These are phyloP conservation scores for Apophysomyces ossiformis DNA, from an alignment of 371 early-diverging fungal species.

Conservation along the genomic window DNA sequence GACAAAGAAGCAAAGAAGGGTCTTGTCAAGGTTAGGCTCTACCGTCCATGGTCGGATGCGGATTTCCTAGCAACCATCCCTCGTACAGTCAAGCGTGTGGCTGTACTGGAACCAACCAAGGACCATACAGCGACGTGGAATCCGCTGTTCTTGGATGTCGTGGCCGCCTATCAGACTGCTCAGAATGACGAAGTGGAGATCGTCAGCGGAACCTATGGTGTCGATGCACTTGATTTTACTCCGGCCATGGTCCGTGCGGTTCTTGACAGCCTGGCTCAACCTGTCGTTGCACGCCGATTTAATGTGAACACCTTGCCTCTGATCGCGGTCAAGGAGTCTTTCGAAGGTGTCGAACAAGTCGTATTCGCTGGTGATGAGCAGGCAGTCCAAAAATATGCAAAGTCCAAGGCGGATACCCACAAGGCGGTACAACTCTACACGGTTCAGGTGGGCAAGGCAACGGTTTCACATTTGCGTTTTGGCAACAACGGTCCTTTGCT, in stretches of 20 bases:
- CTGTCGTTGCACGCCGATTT: slow-evolving; percentile 40
- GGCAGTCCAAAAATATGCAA: slow-evolving; percentile 27
- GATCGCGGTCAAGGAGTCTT: slow-evolving; percentile 11
- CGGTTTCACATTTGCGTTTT: slow-evolving; percentile 37
- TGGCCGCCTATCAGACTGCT: slow-evolving; percentile 65
- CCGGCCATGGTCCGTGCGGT: slow-evolving; percentile 54
- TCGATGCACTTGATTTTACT: slow-evolving; percentile 43
- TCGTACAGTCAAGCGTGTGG: slow-evolving; percentile 56
- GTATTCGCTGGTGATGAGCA: slow-evolving; percentile 32
- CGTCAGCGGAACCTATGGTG: slow-evolving; percentile 61
- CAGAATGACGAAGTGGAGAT: slow-evolving; percentile 51
- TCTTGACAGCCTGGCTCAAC: slow-evolving; percentile 33
- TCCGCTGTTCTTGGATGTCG: slow-evolving; percentile 80
- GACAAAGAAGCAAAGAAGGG: slow-evolving; percentile 49
- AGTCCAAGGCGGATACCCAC: slow-evolving; percentile 15
- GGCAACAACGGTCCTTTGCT: slow-evolving; percentile 20
- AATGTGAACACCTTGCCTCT: slow-evolving; percentile 28
- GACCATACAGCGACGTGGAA: slow-evolving; percentile 72
- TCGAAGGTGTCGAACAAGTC: slow-evolving; percentile 20
- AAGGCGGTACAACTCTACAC: slow-evolving; percentile 37
- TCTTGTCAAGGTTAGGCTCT: slow-evolving; percentile 65
- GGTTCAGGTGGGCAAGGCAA: slow-evolving; percentile 10
- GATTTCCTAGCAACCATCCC: slow-evolving; percentile 65
- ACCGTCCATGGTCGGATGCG: slow-evolving; percentile 67
- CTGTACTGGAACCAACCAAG: slow-evolving; percentile 73